Evolutionary conservation across 495 filamentous ascomycete species (phyloP).

Genomic region (Penicillium steckii): DNA sequence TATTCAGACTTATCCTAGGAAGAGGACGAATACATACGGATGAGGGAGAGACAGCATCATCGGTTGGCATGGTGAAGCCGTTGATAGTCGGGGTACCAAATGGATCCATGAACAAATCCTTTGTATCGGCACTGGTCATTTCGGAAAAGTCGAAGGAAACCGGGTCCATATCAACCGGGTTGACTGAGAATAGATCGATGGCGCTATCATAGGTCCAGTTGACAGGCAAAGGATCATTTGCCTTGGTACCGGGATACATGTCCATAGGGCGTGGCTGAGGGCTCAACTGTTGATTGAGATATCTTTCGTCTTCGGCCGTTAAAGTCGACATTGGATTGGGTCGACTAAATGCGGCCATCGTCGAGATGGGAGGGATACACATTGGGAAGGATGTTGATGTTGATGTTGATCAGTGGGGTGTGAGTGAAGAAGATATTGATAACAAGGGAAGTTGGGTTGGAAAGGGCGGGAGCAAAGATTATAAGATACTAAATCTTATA

Average conservation of each 20-base stretch:
- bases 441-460: background rate
- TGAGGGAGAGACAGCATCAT: constrained; percentile 35
- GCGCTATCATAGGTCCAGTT: constrained; percentile 45
- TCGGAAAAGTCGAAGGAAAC: constrained; percentile 37
- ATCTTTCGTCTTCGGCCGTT: constrained; percentile 19
- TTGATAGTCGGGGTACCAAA: constrained; percentile 34
- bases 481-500: background rate
- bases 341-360: constrained; percentile 23
- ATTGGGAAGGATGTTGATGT: constrained; percentile 12
- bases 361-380: constrained; percentile 7
- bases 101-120: constrained; percentile 36
- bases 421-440: background rate
- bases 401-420: constrained; percentile 2
- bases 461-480: background rate
- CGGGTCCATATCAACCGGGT: constrained; percentile 35
- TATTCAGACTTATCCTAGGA: too few relatives aligned
- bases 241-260: constrained; percentile 13
- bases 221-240: constrained; percentile 36
- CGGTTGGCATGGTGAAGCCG: constrained; percentile 38
- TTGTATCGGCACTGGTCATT: constrained; percentile 34
- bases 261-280: constrained; percentile 24
- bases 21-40: constrained; percentile 21
- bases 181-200: constrained; percentile 41
- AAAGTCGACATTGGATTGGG: constrained; percentile 17
- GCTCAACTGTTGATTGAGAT: constrained; percentile 26